Conservation (phyloP, 192 early-diverging fungal species). For the Dimargaris xerosporica region DNA sequence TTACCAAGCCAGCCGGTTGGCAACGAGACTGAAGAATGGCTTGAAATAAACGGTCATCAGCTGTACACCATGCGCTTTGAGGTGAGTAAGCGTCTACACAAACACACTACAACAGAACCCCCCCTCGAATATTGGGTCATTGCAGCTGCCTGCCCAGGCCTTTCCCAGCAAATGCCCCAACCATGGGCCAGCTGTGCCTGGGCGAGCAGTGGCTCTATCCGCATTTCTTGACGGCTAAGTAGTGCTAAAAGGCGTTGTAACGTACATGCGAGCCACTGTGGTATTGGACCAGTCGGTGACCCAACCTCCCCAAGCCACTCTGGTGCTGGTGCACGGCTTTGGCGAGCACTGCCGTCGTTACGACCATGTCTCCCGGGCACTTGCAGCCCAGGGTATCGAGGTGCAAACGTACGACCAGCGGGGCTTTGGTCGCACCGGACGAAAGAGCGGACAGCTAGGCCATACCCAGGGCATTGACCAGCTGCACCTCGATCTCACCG, state of each 20-base stretch:
- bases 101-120: not conserved
- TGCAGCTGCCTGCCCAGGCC: not conserved
- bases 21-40: not conserved
- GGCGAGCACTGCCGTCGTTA: slow-evolving; percentile 48
- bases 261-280: not conserved
- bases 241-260: not conserved
- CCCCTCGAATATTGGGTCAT: not conserved
- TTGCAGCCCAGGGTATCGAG: slow-evolving; percentile 34
- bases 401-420: slow-evolving; percentile 40
- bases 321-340: slow-evolving; percentile 39
- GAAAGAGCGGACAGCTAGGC: slow-evolving; percentile 14
- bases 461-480: slow-evolving; percentile 25
- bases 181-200: no score
- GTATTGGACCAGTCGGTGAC: not conserved
- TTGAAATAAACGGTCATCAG: not conserved
- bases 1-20: not conserved
- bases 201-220: not conserved
- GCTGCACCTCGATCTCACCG: slow-evolving; percentile 25
- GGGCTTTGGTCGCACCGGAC: slow-evolving; percentile 41
- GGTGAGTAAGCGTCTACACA: not conserved
- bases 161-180: not conserved
- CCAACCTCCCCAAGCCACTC: slow-evolving; percentile 27
- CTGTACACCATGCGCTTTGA: not conserved
- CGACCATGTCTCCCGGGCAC: slow-evolving; percentile 25
- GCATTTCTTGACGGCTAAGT: not conserved